Base-by-base conservation (phyloP, 2,329 filamentous ascomycete species). In the Colletotrichum chlorophyti region DNA sequence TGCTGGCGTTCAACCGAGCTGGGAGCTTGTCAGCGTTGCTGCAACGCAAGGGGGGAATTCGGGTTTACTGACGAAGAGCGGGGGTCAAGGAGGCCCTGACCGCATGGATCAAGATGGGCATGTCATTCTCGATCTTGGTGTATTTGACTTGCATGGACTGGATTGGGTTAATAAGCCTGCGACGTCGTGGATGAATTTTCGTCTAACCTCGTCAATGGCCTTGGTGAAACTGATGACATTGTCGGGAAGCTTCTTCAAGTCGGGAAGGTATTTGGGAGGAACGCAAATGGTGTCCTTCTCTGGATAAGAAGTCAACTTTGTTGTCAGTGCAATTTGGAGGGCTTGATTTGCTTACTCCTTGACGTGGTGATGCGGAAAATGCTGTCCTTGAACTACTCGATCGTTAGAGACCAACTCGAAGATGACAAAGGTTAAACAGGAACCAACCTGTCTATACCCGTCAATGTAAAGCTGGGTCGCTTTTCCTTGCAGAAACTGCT, bases 1-100 rank as follows among this genome's bases (percentile, higher is more conserved):
- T 69, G 6, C 60, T 61, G 0, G 72, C 69, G 57, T 74, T 79
- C 21, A 80, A 66, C 0, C 71, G 71, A 9, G 60, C 70, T 64
- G n/a, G 17, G 9, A 23, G 2, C 3, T 2, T 6, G 12, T 27
- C 32, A 37, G 34, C 38, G 21, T 26, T 26, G 21, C 5, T 12
- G 12, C 6, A 12, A 5, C 11, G 4, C 2, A 10, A 9, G 4
- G 10, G 26, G 8, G 14, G 8, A 26, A 5, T 2, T 4, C 17
- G 10, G 15, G 29, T 31, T 10, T 9, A 12, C 58, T 32, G 58
- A 73, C 71, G 57, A 0, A 76, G 66, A 0, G 69, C 62, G 0
- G 73, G 73, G 0, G 73, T 76, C 17, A 76, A 61, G 24, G 61
- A 66, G 1, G 61, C 58, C 46, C 71, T 74, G 60, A 76, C 54